Evolutionary conservation across 2,329 filamentous ascomycete genomes (phyloP), one percentile per base, ranked within the genome.

Genomic region (Chrysoporthe cubensis): DNA sequence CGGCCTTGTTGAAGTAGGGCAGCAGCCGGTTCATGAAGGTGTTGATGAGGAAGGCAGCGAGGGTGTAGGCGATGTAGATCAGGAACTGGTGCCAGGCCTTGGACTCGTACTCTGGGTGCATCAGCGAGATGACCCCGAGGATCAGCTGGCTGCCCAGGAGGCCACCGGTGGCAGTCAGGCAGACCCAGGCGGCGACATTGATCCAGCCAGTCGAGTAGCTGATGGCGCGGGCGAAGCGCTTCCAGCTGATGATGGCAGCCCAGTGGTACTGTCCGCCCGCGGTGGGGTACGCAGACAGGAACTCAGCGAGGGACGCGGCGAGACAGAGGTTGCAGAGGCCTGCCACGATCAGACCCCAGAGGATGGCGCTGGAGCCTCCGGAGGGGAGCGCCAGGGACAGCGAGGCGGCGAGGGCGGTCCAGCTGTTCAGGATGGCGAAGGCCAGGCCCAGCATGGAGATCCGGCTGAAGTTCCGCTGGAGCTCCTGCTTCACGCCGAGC

Each of bases 171-270:
- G 90, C 90, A 4, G 87, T 88, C 64, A 93, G 78, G 11, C 87
- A 87, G 43, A 91, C 88, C 88, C 90, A 92, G 18, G 89, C 90
- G n/a, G 88, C 88, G 48, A 88, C 85, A 72, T 89, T 90, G 76
- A 89, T 91, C 90, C 90, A 93, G 40, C 90, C 90, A 0, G 90
- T 92, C 59, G 88, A 85, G 81, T 90, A 93, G 59, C 88, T 90
- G 13, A 92, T 83, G 42, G 87, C 80, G 0, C 88, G 86, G 21
- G 87, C 85, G 82, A 84, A 90, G 66, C 78, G 79, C 68, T 84
- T 82, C 82, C 88, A 89, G 43, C 85, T 83, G 70, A 92, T 80
- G 62, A 87, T 79, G 65, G 90, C 89, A 2, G 89, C 90, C 90
- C 90, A 92, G 75, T 92, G 89, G 71, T 93, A 92, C 76, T 90